phyloP scores from a whole-genome alignment of 2,329 filamentous ascomycete species.

The Celoporthe dispersa region DNA sequence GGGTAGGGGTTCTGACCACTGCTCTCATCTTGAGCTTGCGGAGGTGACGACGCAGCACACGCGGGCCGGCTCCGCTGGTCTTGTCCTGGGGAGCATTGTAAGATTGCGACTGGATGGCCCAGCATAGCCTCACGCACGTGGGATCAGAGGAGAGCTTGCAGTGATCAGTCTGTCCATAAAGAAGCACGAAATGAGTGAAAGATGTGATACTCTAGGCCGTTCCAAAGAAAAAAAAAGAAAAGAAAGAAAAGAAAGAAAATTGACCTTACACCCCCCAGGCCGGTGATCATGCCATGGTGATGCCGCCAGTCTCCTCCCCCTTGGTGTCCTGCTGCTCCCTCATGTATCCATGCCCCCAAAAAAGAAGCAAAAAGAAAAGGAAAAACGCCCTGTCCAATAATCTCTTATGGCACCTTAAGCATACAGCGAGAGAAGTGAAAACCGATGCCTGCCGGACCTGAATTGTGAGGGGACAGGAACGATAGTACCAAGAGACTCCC shows the following conservation, averaged over 20 bases:
- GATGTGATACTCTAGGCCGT: slow-evolving; percentile 10
- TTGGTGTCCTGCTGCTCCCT: neutral
- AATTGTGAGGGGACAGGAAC: slow-evolving; percentile 22
- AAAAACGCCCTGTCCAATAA: slow-evolving; percentile 24
- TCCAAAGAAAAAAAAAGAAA: neutral
- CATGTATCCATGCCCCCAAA: slow-evolving; percentile 18
- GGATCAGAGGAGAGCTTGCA: neutral
- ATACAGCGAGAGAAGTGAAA: slow-evolving; percentile 15
- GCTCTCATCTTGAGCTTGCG: neutral
- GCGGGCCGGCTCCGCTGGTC: neutral
- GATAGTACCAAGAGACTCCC: slow-evolving; percentile 24
- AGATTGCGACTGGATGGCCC: neutral
- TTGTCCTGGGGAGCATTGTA: neutral
- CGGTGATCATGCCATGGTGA: slow-evolving; percentile 19
- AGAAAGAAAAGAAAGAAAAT: too few relatives aligned
- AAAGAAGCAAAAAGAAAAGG: slow-evolving; percentile 3
- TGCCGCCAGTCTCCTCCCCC: neutral
- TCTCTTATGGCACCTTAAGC: slow-evolving; percentile 7
- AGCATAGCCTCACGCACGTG: neutral
- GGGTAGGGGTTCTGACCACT: neutral
- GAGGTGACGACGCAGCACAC: neutral
- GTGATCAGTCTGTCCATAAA: neutral
- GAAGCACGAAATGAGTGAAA: slow-evolving; percentile 13
- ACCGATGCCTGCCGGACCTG: slow-evolving; percentile 11
- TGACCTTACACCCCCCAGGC: neutral